Conservation (phyloP, 139 green algal species). For the Picochlorum sp. region DNA sequence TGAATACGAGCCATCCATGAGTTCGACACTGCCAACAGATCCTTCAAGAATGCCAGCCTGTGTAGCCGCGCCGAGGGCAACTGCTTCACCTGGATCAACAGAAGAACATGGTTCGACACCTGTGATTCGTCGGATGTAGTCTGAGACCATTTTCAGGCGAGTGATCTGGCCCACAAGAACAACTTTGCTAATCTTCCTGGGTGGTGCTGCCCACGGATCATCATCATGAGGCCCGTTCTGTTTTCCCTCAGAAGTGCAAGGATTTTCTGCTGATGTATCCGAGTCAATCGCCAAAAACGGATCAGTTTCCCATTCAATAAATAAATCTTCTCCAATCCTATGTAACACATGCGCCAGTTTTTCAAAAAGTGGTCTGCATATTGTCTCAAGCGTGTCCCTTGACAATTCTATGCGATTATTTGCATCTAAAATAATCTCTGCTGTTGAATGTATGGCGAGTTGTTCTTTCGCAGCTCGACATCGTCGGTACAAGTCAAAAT, state of each 20-base stretch:
- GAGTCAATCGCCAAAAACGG: conserved; percentile 8
- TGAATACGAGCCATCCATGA: conserved; percentile 46
- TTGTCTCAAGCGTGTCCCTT: conserved; percentile 4
- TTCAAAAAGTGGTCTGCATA: conserved; percentile 17
- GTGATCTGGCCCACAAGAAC: conserved; percentile 66
- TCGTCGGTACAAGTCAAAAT: not conserved
- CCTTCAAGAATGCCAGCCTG: conserved; percentile 39
- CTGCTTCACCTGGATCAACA: conserved; percentile 32
- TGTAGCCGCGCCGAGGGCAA: conserved; percentile 35
- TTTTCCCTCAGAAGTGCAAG: not conserved
- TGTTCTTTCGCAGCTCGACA: not conserved
- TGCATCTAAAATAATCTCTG: too few relatives aligned
- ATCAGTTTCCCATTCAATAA: conserved; percentile 24
- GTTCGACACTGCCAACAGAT: conserved; percentile 29
- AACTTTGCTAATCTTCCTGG: conserved; percentile 48
- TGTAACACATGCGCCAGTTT: conserved; percentile 23
- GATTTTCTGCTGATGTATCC: not conserved
- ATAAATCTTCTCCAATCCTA: conserved; percentile 13
- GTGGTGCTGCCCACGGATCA: conserved; percentile 40
- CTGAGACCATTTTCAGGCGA: conserved; percentile 43
- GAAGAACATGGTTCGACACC: conserved; percentile 24
- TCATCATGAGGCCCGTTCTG: conserved; percentile 4
- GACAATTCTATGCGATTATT: not conserved
- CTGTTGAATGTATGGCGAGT: not conserved
- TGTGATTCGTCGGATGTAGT: conserved; percentile 40